Base-by-base conservation (phyloP, 805 yeast species). In the Nakazawaea sp. region DNA sequence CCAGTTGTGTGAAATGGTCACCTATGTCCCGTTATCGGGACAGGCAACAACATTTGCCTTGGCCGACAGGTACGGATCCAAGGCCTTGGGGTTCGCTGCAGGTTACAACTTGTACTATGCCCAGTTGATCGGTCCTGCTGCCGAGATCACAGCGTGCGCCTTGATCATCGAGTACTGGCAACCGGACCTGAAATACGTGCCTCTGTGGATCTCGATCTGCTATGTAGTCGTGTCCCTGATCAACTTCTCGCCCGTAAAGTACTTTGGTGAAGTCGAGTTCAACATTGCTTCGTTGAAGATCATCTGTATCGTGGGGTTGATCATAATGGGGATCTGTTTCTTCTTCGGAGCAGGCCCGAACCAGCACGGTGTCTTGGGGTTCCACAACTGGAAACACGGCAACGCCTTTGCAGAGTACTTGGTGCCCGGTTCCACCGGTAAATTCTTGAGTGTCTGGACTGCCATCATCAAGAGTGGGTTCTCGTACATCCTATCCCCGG, bases 1-100 rank as follows among this genome's bases (percentile, higher is more conserved):
- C 40, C 67, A 81, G n/a, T 69, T 81, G 42, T 88, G 86, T 33
- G 86, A 79, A 58, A 64, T 81, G 46, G 81, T 83, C 12, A 59
- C 72, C 5, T 68, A 59, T 45, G 30, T 40, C 9, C 47, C 52
- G 16, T 52, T 67, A 28, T 68, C 71, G 9, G 56, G 65, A 43
- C 65, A 62, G 41, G 71, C 70, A 13, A 64, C 66, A 43, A 64
- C 68, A 27, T 65, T 66, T 40, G 33, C 38, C 9, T 64, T 65
- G 48, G 50, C 61, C 48, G 60, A 61, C 41, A 50, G 70, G 42
- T 63, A 65, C 44, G 65, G 59, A 19, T 69, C 65, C 43, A 62
- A 61, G 28, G 58, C 71, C 4, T 61, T 68, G 36, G 71, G 72
- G 1, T 63, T 64, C 46, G 70, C 71, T 11, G 64, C 68, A 52